Base-by-base conservation (phyloP, 805 yeast genomes). In the Wilhelminamyces savonicus region DNA sequence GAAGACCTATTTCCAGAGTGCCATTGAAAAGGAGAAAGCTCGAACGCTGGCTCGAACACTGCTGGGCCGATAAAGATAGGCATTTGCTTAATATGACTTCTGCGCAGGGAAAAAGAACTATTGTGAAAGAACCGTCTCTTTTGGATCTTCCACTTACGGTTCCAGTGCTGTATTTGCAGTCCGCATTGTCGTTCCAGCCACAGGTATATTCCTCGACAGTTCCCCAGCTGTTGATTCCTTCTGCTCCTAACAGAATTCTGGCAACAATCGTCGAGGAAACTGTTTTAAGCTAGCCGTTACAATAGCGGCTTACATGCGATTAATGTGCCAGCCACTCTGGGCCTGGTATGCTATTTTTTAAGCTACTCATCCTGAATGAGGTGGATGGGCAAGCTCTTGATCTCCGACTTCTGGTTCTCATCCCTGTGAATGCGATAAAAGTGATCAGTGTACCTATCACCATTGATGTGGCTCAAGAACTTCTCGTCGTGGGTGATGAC, bases 401-500 rank as follows among this genome's bases (percentile, higher is more conserved):
- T 90, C 31, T 76, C 74, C 2, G 96, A 84, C 39, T 78, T 78
- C 46, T 87, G 92, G 32, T 82, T 69, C 34, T 79, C 82, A 53
- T 87, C 86, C 50, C 98, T 69, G 40, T 73, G 73, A 11, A 92
- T 78, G 37, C 82, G 69, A 56, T 80, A 92, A 55, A 83, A 92
- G 50, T 82, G 87, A 50, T 86, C 96, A 8, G 95, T 78, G 49
- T 83, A 87, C 34, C 76, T 73, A 13, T 79, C 71, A 0, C 97
- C 96, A 52, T 82, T 78, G 79, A 92, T 87, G 49, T 78, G 78
- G 28, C 76, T 71, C 45, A 92, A 64, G 48, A 92, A 92, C 45
- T 82, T 81, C 54, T 90, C 97, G 56, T 92, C 99, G 50, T 92
- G 99, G 0, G 98, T 92, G 42, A 92, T 92, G 5, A 92, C 94